phyloP scores from a whole-genome alignment of 495 filamentous ascomycete genomes.

The Talaromyces adpressus region DNA sequence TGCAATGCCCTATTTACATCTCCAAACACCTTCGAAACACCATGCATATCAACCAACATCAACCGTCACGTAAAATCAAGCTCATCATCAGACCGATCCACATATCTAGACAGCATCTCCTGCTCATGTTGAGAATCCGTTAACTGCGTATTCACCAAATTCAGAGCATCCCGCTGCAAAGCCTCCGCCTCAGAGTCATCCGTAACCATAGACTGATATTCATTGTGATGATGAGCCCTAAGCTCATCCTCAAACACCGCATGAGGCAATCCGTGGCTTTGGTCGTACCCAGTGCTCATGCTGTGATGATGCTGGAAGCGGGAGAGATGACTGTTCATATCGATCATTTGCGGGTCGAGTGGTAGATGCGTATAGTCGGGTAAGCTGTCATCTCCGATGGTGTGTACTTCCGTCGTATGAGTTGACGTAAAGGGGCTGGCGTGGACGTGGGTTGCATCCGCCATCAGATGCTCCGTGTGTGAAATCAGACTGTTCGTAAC shows the following conservation, averaged over 20 bases:
- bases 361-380: slow-evolving; percentile 33
- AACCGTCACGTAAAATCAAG: slow-evolving; percentile 29
- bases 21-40: neutral
- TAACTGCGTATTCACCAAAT: slow-evolving; percentile 33
- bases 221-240: slow-evolving; percentile 31
- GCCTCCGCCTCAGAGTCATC: slow-evolving; percentile 31
- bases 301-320: slow-evolving; percentile 31
- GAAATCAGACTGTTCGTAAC: slow-evolving; percentile 12
- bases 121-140: slow-evolving; percentile 39
- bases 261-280: slow-evolving; percentile 21
- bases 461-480: slow-evolving; percentile 20
- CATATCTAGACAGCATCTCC: slow-evolving; percentile 35
- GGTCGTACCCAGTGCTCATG: slow-evolving; percentile 26
- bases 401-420: slow-evolving; percentile 21
- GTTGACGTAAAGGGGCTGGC: slow-evolving; percentile 27
- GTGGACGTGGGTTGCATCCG: slow-evolving; percentile 26
- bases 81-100: slow-evolving; percentile 32
- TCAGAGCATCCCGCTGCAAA: slow-evolving; percentile 33
- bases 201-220: slow-evolving; percentile 41
- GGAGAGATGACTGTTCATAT: slow-evolving; percentile 32
- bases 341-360: slow-evolving; percentile 40
- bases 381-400: slow-evolving; percentile 22
- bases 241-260: slow-evolving; percentile 35
- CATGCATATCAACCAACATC: neutral
- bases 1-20: neutral